Conservation (phyloP, 2,329 filamentous ascomycete species). For the Pezizomycotina sp. region DNA sequence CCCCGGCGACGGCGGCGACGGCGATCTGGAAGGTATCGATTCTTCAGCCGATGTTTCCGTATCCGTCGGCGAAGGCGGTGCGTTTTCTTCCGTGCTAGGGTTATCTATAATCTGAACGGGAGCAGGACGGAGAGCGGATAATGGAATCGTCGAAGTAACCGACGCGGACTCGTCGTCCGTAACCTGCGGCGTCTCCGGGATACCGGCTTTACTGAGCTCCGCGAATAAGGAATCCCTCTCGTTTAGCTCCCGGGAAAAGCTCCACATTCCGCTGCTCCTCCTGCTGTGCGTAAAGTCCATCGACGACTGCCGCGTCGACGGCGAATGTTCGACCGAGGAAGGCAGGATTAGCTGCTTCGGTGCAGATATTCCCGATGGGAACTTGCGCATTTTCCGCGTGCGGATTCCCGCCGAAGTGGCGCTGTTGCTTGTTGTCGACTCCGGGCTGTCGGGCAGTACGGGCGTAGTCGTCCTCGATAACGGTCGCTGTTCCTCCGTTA, state of each 20-base stretch:
- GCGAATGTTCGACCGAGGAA: no score
- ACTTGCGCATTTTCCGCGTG: conserved; percentile 19
- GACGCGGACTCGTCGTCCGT: no score
- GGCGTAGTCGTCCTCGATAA: no score
- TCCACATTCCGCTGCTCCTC: conserved; percentile 16
- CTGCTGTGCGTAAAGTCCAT: conserved; percentile 11
- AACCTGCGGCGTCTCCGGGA: no score
- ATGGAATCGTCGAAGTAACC: no score
- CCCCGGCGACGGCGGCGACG: conserved; percentile 8
- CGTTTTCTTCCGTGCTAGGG: no score
- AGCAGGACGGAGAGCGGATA: no score
- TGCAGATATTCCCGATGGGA: conserved; percentile 15
- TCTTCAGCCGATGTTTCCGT: conserved; percentile 18
- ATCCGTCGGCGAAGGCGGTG: conserved; percentile 15
- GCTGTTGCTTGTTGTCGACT: no score
- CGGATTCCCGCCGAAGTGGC: no score
- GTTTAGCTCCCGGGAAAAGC: conserved; percentile 8
- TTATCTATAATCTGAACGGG: no score
- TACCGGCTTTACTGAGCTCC: conserved; percentile 14
- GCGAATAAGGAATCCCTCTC: conserved; percentile 16
- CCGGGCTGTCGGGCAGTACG: no score
- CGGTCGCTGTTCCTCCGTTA: no score
- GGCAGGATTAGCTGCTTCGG: conserved; percentile 17
- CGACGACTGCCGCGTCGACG: conserved; percentile 15
- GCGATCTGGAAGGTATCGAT: conserved; percentile 6